Evolutionary conservation across 1,284 basidiomycete species (phyloP).

Genomic region (Moniliella sp.): DNA sequence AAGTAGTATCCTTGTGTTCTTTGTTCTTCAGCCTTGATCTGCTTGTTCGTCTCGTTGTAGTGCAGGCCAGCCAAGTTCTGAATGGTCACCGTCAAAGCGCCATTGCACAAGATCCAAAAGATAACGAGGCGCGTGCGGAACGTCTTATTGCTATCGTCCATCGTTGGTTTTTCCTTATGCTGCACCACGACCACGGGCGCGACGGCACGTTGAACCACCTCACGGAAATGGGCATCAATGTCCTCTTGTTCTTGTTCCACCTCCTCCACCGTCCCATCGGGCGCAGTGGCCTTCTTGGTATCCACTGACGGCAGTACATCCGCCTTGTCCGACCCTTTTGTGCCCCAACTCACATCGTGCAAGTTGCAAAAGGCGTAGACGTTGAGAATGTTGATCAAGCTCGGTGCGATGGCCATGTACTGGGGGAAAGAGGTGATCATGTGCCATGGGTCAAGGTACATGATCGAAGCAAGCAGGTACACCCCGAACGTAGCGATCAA

Average conservation of each 20-base stretch:
- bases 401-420: constrained; percentile 61
- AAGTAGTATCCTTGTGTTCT: constrained; percentile 35
- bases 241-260: constrained; percentile 46
- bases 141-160: constrained; percentile 38
- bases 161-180: constrained; percentile 54
- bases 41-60: constrained; percentile 21
- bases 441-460: constrained; percentile 94
- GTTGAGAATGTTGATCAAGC: constrained; percentile 79
- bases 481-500: constrained; percentile 30
- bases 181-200: constrained; percentile 55
- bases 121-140: constrained; percentile 33
- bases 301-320: constrained; percentile 73
- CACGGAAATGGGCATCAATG: constrained; percentile 76
- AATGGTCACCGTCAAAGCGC: constrained; percentile 54
- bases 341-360: constrained; percentile 56
- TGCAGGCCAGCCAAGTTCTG: constrained; percentile 59
- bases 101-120: constrained; percentile 29
- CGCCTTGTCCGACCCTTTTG: constrained; percentile 83
- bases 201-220: constrained; percentile 74
- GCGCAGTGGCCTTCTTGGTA: constrained; percentile 45
- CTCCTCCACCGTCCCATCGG: constrained; percentile 45
- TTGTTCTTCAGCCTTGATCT: constrained; percentile 38
- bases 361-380: constrained; percentile 70
- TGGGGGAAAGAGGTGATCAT: constrained; percentile 90
- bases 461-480: constrained; percentile 53